phyloP scores from a whole-genome alignment of 2,329 filamentous ascomycete genomes.

The Fusarium annulatum region DNA sequence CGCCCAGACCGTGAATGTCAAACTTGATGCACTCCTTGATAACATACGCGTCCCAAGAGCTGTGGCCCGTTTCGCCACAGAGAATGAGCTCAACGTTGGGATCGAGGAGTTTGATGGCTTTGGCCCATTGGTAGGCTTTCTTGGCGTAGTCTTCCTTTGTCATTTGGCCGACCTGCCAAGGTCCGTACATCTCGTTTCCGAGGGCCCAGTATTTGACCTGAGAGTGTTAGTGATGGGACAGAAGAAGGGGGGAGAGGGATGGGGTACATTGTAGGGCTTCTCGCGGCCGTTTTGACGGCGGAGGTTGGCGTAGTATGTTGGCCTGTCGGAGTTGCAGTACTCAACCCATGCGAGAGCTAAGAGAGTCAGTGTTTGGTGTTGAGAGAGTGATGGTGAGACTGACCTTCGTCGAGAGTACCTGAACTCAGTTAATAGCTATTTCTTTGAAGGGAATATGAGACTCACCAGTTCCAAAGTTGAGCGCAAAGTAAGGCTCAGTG shows the following conservation, averaged over 20 bases:
- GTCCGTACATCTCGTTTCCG: slow-evolving; percentile 78
- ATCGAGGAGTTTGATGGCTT: slow-evolving; percentile 77
- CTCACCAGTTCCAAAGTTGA: slow-evolving; percentile 82
- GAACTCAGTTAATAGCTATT: background rate
- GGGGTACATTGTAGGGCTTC: slow-evolving; percentile 73
- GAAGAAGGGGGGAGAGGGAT: accelerated
- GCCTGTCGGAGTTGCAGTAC: slow-evolving; percentile 82
- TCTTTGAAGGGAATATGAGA: background rate
- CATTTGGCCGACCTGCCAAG: slow-evolving; percentile 75
- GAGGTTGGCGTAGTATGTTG: slow-evolving; percentile 86
- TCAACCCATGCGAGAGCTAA: slow-evolving; percentile 79
- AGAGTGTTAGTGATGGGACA: background rate
- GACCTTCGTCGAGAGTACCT: slow-evolving; percentile 55
- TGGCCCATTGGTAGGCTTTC: slow-evolving; percentile 77
- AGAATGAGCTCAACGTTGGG: slow-evolving; percentile 76
- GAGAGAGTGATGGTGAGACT: background rate
- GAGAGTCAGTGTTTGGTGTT: background rate
- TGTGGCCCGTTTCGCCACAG: slow-evolving; percentile 77
- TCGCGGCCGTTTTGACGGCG: slow-evolving; percentile 79
- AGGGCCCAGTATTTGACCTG: slow-evolving; percentile 85
- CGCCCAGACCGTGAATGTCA: slow-evolving; percentile 49
- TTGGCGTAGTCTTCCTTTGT: slow-evolving; percentile 77
- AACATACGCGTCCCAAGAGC: slow-evolving; percentile 78
- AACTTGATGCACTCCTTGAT: slow-evolving; percentile 72
- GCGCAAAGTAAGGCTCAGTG: slow-evolving; percentile 81